These are phyloP conservation scores for Cytospora leucostoma DNA, from an alignment of 2,329 filamentous ascomycete species.

Conservation along the genomic window DNA sequence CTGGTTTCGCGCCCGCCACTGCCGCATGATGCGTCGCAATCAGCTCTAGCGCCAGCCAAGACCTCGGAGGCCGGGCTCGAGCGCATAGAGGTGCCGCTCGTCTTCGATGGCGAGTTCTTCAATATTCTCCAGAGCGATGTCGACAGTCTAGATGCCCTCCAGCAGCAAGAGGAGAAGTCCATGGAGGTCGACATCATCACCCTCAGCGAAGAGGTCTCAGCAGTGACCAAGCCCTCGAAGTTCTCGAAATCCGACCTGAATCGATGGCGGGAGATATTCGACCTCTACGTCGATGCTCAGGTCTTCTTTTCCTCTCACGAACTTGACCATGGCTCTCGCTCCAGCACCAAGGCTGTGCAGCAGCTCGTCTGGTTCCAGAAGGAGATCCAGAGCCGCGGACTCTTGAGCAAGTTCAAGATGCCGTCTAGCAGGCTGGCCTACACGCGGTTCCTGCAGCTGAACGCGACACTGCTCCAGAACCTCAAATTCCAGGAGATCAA, in stretches of 20 bases:
- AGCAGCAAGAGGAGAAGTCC: conserved; percentile 63
- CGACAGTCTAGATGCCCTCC: conserved; percentile 66
- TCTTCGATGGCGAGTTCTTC: conserved; percentile 80
- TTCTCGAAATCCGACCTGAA: conserved; percentile 68
- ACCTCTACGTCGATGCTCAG: conserved; percentile 75
- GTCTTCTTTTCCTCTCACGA: conserved; percentile 83
- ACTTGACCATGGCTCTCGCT: conserved; percentile 66
- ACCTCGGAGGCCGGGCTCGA: conserved; percentile 25
- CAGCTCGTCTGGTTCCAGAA: conserved; percentile 72
- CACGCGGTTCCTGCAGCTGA: conserved; percentile 69
- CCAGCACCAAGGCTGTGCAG: conserved; percentile 64
- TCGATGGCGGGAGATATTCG: conserved; percentile 79
- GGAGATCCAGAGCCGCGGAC: conserved; percentile 61
- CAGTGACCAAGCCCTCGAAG: conserved; percentile 63
- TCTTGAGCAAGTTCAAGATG: conserved; percentile 65
- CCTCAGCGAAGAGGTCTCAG: conserved; percentile 65
- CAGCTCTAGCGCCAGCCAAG: conserved; percentile 8
- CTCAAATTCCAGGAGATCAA: conserved; percentile 87
- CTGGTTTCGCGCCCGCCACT: not conserved
- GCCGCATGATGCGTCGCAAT: not conserved
- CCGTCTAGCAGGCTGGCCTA: conserved; percentile 66
- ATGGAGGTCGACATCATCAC: conserved; percentile 64
- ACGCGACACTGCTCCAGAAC: conserved; percentile 73
- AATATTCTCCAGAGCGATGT: conserved; percentile 72
- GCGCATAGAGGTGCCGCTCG: conserved; percentile 72